Base-by-base conservation (phyloP, 2,329 filamentous ascomycete species). In the Hymenoscyphus fraxineus region DNA sequence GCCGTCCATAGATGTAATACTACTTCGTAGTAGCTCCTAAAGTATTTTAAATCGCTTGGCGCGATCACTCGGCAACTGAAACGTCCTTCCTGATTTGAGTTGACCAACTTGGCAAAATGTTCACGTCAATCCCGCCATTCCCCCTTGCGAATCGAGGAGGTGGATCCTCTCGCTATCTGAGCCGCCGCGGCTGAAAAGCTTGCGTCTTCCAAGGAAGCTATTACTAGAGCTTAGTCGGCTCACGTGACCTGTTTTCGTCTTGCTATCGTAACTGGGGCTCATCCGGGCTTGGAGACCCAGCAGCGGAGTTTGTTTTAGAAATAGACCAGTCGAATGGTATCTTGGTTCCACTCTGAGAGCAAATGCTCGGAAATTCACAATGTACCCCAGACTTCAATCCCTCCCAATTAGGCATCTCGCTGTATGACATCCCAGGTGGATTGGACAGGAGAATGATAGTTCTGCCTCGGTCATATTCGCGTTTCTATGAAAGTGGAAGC, bases 401-500 rank as follows among this genome's bases (percentile, higher is more conserved):
- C 59, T 54, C 59, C 51, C 59, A 51, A 55, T 32, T 60, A 60
- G 59, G 59, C 22, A 60, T 60, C 32, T 60, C 59, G 7, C 22
- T 51, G 3, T 4, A 54, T 27, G 47, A 27, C 47, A 35, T 27
- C 35, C 6, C 35, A 27, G 13, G 10, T 54, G 19, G 47, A 54
- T 13, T 27, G 47, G 22, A 27, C 19, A 54, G 19, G 47, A 27
- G 47, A 54, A 4, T 54, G 22, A 54, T 19, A 54, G 10, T 54
- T 27, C 22, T 54, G 47, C 47, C n/a, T 54, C 12, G 47, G 47
- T 10, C 47, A 27, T 15, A 4, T 54, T 54, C 47, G 13, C 22
- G 19, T 22, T 22, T 13, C 13, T 27, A 54, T 54, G 22, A 54
- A 22, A 54, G 12, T 54, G 47, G 10, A 54, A 31, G 10, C 6